A percentile compares a stretch with the other conserved stretches of the same genome.
Evolutionary conservation across 352 stramenopile species (phyloP).

Genomic region (Pythium dissotocum): DNA sequence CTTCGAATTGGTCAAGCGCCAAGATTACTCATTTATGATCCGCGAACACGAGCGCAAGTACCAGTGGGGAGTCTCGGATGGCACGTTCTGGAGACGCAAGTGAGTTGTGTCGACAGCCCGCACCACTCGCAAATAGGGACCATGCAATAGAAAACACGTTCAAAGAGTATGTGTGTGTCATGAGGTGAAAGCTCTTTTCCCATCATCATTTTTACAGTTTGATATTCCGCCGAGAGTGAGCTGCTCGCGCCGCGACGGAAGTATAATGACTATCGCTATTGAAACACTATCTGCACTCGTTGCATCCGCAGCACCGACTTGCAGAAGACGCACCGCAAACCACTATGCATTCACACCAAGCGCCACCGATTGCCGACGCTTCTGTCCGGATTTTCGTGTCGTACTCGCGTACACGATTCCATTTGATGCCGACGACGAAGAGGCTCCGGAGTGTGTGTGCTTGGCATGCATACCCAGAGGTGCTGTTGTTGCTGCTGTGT

Average conservation of each 20-base stretch:
- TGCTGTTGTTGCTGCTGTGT: slow-evolving; percentile 6
- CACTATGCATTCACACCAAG: slow-evolving; percentile 80
- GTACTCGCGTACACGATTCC: slow-evolving; percentile 56
- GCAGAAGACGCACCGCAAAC: not conserved
- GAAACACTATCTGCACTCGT: slow-evolving; percentile 30
- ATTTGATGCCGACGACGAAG: slow-evolving; percentile 21
- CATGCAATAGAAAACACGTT: not conserved
- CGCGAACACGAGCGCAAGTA: slow-evolving; percentile 93
- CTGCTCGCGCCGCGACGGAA: not conserved
- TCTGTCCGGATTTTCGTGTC: slow-evolving; percentile 65
- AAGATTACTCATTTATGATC: slow-evolving; percentile 91
- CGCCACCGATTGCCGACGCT: slow-evolving; percentile 75
- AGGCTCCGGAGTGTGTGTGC: not conserved
- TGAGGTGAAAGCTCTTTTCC: slow-evolving; percentile 19
- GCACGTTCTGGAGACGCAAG: slow-evolving; percentile 85
- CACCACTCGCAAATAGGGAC: too few species aligned
- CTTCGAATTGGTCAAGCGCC: slow-evolving; percentile 81
- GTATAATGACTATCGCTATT: slow-evolving; percentile 37
- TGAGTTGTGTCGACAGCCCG: slow-evolving; percentile 6
- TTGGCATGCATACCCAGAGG: slow-evolving; percentile 4
- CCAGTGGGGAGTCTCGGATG: slow-evolving; percentile 90
- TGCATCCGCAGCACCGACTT: not conserved
- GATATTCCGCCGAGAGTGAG: not conserved
- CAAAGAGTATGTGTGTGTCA: not conserved
- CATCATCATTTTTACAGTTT: slow-evolving; percentile 33